Conservation (phyloP, 1,284 basidiomycete genomes). For the Microbotryum saponariae region DNA sequence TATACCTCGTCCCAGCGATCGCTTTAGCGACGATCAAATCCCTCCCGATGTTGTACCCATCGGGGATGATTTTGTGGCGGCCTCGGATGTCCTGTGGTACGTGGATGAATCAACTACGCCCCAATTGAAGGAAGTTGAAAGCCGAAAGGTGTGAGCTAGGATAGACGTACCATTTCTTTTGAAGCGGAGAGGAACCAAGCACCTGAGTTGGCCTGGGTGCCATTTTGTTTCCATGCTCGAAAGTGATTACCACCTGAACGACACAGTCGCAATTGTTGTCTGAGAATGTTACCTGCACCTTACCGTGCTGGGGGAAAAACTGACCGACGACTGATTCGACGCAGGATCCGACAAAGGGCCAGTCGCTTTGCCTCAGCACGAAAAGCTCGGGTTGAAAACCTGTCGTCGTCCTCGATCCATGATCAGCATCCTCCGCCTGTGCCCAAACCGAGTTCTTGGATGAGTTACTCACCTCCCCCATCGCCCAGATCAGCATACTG, state of each 20-base stretch:
- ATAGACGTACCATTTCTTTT: conserved; percentile 35
- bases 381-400: conserved; percentile 40
- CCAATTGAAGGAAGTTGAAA: not conserved
- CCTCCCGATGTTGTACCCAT: conserved; percentile 41
- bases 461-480: conserved; percentile 37
- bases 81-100: not conserved
- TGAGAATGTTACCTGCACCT: not conserved
- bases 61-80: conserved; percentile 37
- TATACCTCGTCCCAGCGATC: conserved; percentile 36
- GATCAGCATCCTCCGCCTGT: conserved; percentile 7
- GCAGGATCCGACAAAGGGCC: conserved; percentile 37
- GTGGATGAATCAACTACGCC: not conserved
- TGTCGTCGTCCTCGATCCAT: conserved; percentile 22
- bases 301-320: not conserved
- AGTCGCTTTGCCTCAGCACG: conserved; percentile 39
- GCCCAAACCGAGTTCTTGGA: conserved; percentile 35
- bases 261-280: not conserved
- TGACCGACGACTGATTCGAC: conserved; percentile 41
- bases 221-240: conserved; percentile 42
- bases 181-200: conserved; percentile 42
- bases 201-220: conserved; percentile 38
- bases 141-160: no score
- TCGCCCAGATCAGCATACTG: conserved; percentile 42
- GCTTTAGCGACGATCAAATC: conserved; percentile 39
- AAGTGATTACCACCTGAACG: conserved; percentile 41